Evolutionary conservation across 2,329 filamentous ascomycete genomes (phyloP).

Genomic region (Cylindrodendrum hubeiense): DNA sequence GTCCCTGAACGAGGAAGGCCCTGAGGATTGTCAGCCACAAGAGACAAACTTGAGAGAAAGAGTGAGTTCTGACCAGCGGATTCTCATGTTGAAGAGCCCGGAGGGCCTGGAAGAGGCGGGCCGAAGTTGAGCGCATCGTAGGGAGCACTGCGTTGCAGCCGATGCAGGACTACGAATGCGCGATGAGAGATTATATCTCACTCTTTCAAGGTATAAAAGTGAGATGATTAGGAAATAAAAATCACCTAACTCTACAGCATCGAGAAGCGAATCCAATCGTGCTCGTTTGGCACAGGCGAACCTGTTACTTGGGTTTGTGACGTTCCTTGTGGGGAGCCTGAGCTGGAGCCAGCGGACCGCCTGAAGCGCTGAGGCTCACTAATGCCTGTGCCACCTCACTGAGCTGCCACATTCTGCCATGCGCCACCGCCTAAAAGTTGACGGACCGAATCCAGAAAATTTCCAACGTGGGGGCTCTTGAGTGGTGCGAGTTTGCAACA

Average conservation of each 20-base stretch:
- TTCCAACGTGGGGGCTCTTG: conserved; percentile 48
- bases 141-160: background rate
- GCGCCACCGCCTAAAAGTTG: conserved; percentile 65
- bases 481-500: conserved; percentile 28
- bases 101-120: conserved; percentile 51
- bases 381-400: background rate
- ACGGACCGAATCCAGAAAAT: conserved; percentile 46
- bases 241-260: background rate
- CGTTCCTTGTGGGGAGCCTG: background rate
- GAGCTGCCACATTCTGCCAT: conserved; percentile 55
- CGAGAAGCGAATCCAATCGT: background rate
- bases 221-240: no score
- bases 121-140: conserved; percentile 54
- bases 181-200: background rate
- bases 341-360: background rate
- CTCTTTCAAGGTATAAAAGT: background rate
- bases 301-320: background rate
- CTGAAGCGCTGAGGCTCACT: conserved; percentile 1
- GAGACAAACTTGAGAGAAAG: background rate
- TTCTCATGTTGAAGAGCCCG: conserved; percentile 78
- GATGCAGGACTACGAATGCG: background rate
- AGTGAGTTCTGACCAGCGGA: conserved; percentile 73
- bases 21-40: conserved; percentile 57
- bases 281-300: background rate
- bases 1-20: conserved; percentile 84